Conservation (phyloP, 129 eudicot species). For the Flaveria brownii region DNA sequence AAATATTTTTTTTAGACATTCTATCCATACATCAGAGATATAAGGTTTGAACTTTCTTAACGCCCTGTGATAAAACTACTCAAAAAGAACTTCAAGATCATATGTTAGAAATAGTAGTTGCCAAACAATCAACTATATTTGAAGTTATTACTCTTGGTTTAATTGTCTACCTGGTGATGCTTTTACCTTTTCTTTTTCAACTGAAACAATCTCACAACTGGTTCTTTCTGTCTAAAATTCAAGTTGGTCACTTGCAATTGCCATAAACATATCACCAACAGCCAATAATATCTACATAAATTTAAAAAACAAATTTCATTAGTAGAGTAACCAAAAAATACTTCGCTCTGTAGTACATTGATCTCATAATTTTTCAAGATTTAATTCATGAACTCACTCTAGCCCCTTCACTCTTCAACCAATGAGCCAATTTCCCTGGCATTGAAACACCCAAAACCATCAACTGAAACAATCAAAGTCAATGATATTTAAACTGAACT, state of each 20-base stretch:
- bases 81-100: constrained; percentile 64
- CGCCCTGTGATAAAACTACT: constrained; percentile 95
- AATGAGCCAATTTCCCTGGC: constrained; percentile 88
- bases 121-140: not conserved
- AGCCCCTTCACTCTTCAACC: constrained; percentile 86
- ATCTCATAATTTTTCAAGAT: constrained; percentile 7
- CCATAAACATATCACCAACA: constrained; percentile 79
- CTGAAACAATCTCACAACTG: constrained; percentile 85
- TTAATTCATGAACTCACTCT: constrained; percentile 48
- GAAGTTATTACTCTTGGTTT: constrained; percentile 14
- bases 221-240: constrained; percentile 75
- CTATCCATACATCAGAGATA: too few relatives aligned
- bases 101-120: constrained; percentile 39
- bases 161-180: constrained; percentile 79
- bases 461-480: not conserved
- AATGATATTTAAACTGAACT: not conserved
- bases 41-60: constrained; percentile 43
- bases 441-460: constrained; percentile 19
- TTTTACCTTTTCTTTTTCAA: constrained; percentile 82
- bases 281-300: constrained; percentile 72
- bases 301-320: constrained; percentile 1
- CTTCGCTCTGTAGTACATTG: not conserved
- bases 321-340: constrained; percentile 8
- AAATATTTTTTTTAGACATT: too few relatives aligned
- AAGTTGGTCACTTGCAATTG: too few relatives aligned